Evolutionary conservation across 1,284 basidiomycete species (phyloP).

Genomic region (Inonotus hispidus): DNA sequence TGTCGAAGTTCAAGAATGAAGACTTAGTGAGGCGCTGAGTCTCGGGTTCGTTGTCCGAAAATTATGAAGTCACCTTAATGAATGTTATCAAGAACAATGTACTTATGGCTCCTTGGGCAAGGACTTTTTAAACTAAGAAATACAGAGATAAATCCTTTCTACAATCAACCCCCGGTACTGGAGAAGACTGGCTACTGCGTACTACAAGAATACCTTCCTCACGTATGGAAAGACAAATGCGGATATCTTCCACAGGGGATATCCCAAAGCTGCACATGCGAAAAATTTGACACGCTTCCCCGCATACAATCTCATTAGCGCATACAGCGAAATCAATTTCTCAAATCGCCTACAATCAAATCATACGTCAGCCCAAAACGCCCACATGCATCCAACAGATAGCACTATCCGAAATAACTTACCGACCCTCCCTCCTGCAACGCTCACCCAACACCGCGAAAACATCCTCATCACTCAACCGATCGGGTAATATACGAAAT

Average conservation of each 20-base stretch:
- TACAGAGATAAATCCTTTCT: not conserved
- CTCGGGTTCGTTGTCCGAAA: not conserved
- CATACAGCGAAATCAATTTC: not conserved
- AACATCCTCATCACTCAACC: conserved; percentile 41
- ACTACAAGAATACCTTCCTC: not conserved
- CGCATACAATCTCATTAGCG: not conserved
- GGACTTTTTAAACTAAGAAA: not conserved
- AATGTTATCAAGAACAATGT: not conserved
- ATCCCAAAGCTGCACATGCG: not conserved
- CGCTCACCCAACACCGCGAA: conserved; percentile 44
- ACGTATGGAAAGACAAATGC: not conserved
- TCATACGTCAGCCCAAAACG: too few relatives aligned
- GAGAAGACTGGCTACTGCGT: not conserved
- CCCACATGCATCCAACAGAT: too few relatives aligned
- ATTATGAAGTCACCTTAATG: not conserved
- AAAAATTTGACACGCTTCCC: not conserved
- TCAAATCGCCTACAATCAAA: not conserved
- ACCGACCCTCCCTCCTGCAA: not conserved
- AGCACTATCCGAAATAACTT: not conserved
- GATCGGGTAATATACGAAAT: conserved; percentile 39
- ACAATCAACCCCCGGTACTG: not conserved
- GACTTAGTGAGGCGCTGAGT: not conserved
- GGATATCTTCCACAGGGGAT: not conserved
- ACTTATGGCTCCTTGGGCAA: not conserved
- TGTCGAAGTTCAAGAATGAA: conserved; percentile 50